A percentile compares a stretch with the other conserved stretches of the same genome.
Conservation (phyloP, 2,329 filamentous ascomycete genomes). For the Pestalotiopsis sp. region DNA sequence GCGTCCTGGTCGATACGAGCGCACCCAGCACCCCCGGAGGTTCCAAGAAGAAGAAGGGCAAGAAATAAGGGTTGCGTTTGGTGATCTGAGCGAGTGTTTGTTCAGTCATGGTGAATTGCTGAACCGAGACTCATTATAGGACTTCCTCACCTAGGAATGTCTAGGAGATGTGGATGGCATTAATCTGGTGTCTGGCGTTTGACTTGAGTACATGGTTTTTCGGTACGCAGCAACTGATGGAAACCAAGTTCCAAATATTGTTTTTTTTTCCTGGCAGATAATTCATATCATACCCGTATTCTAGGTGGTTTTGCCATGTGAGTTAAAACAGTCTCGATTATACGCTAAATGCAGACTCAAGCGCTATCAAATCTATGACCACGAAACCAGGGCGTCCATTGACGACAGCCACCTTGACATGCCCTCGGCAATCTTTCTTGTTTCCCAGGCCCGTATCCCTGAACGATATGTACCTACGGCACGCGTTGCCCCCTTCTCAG, state of each 20-base stretch:
- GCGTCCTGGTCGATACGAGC: constrained; percentile 72
- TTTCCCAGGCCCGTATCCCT: background rate
- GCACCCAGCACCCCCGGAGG: constrained; percentile 37
- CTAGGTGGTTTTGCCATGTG: background rate
- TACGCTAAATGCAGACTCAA: constrained; percentile 5
- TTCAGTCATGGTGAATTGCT: background rate
- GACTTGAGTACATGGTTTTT: background rate
- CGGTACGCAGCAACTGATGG: background rate
- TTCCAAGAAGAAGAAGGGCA: constrained; percentile 60
- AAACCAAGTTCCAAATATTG: background rate
- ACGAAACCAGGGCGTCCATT: background rate
- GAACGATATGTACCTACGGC: background rate
- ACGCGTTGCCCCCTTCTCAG: constrained; percentile 9
- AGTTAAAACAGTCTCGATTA: constrained; percentile 4
- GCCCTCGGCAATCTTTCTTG: background rate
- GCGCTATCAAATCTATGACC: background rate
- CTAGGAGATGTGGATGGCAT: background rate
- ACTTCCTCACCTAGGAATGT: background rate
- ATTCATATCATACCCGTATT: background rate
- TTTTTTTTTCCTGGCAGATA: background rate
- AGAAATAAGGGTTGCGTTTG: constrained; percentile 48
- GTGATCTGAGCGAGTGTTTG: background rate
- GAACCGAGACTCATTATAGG: no score
- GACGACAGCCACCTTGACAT: background rate
- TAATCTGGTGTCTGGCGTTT: constrained; percentile 4